Evolutionary conservation across 768 basidiomycete species (phyloP).

Genomic region (Suillus cothurnatus): DNA sequence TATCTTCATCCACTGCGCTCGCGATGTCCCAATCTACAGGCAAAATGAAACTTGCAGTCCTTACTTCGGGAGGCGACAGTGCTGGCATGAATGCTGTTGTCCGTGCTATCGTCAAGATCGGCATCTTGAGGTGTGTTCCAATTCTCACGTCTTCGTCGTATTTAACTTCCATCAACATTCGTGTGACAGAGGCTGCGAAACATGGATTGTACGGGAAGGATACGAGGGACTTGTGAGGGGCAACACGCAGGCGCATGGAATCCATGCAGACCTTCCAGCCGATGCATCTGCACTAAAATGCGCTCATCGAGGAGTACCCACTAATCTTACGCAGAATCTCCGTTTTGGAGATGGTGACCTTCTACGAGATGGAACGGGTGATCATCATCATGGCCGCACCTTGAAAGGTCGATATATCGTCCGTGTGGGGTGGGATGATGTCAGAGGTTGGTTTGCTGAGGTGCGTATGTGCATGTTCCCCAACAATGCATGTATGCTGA

Average conservation of each 20-base stretch:
- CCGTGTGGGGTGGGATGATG: conserved; percentile 97
- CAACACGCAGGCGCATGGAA: conserved; percentile 51
- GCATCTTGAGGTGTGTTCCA: conserved; percentile 77
- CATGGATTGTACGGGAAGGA: conserved; percentile 95
- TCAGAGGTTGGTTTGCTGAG: conserved; percentile 91
- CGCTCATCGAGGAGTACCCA: conserved; percentile 25
- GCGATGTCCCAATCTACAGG: conserved; percentile 5
- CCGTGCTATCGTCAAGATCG: conserved; percentile 89
- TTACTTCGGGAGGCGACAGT: conserved; percentile 96
- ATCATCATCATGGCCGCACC: conserved; percentile 63
- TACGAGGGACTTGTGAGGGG: conserved; percentile 98
- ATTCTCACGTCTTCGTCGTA: conserved; percentile 2
- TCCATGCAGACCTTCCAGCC: conserved; percentile 32
- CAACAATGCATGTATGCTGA: background rate
- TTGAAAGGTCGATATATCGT: conserved; percentile 94
- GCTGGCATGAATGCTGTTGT: conserved; percentile 98
- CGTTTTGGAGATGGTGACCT: conserved; percentile 82
- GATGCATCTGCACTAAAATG: conserved; percentile 22
- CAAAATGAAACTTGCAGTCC: conserved; percentile 86
- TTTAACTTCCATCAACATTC: conserved; percentile 11
- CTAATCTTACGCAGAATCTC: conserved; percentile 64
- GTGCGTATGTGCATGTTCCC: conserved; percentile 40
- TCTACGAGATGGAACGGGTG: conserved; percentile 80
- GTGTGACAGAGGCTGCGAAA: conserved; percentile 81
- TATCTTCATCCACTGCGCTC: background rate